phyloP scores from a whole-genome alignment of 1,284 basidiomycete genomes.

The Moniliophthora roreri region DNA sequence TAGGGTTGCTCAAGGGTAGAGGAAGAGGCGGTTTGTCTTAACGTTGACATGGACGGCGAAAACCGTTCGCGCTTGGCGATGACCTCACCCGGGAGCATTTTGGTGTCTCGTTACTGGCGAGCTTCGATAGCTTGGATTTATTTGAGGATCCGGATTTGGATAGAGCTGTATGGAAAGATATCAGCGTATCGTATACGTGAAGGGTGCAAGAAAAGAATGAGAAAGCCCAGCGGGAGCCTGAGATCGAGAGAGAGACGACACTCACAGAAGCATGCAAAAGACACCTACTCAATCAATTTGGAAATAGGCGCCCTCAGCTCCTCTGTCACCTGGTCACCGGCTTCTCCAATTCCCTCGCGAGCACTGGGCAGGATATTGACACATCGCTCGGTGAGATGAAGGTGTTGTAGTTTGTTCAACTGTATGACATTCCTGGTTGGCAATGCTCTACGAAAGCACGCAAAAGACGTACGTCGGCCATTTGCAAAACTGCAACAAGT shows the following conservation, averaged over 20 bases:
- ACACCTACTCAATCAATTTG: conserved; percentile 50
- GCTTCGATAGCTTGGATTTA: conserved; percentile 41
- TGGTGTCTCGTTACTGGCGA: conserved; percentile 17
- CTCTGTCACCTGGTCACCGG: conserved; percentile 33
- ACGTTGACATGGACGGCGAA: too few relatives aligned
- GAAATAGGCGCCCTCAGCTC: conserved; percentile 34
- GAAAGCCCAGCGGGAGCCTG: too few relatives aligned
- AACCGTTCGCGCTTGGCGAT: conserved; percentile 12
- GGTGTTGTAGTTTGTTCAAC: conserved; percentile 54
- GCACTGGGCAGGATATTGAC: conserved; percentile 44
- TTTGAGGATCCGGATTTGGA: conserved; percentile 63
- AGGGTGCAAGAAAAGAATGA: conserved; percentile 1
- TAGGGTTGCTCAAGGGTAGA: too few relatives aligned
- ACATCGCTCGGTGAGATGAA: conserved; percentile 46
- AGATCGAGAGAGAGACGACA: too few relatives aligned
- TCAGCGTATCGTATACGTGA: conserved; percentile 6
- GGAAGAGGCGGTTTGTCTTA: too few relatives aligned
- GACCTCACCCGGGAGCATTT: conserved; percentile 21
- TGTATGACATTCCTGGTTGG: conserved; percentile 22
- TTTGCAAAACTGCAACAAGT: conserved; percentile 51
- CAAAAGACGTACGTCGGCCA: conserved; percentile 56
- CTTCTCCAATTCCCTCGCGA: conserved; percentile 38
- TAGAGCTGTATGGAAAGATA: conserved; percentile 31
- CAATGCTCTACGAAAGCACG: background rate
- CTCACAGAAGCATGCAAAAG: conserved; percentile 34